Percentiles rank a stretch among this genome's conserved stretches.
Evolutionary conservation across 768 basidiomycete species (phyloP).

Genomic region (Boletus tomentosulus): DNA sequence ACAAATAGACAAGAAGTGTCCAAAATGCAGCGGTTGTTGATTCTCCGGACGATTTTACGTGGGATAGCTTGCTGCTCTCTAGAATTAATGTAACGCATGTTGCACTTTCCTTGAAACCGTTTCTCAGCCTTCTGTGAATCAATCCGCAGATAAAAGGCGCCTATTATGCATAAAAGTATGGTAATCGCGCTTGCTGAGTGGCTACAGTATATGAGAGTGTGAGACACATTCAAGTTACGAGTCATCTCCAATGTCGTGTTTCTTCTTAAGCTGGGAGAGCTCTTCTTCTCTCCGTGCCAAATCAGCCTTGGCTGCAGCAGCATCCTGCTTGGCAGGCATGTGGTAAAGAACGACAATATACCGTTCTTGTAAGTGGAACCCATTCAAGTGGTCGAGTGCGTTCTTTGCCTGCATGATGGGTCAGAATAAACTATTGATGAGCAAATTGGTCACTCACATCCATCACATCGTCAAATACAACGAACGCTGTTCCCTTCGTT

Average conservation of each 20-base stretch:
- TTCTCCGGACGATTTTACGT: slow-evolving; percentile 1
- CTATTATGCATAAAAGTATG: slow-evolving; percentile 8
- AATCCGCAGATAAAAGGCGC: slow-evolving; percentile 2
- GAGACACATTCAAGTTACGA: slow-evolving; percentile 29
- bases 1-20: slow-evolving; percentile 57
- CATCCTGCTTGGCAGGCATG: slow-evolving; percentile 96
- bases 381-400: slow-evolving; percentile 93
- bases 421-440: slow-evolving; percentile 6
- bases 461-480: slow-evolving; percentile 95
- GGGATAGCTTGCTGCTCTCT: slow-evolving; percentile 4
- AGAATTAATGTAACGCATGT: slow-evolving; percentile 4
- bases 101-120: slow-evolving; percentile 7
- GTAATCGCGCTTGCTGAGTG: not conserved
- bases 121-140: slow-evolving; percentile 8
- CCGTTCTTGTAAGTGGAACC: slow-evolving; percentile 96
- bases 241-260: slow-evolving; percentile 79
- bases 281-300: slow-evolving; percentile 90
- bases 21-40: slow-evolving; percentile 30
- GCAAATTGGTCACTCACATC: slow-evolving; percentile 53
- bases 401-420: slow-evolving; percentile 74
- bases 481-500: slow-evolving; percentile 93
- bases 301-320: slow-evolving; percentile 89
- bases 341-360: slow-evolving; percentile 98
- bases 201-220: slow-evolving; percentile 9
- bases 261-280: slow-evolving; percentile 78